Evolutionary conservation across 1,139 yeast species (phyloP), one percentile per base, ranked within the genome.

Genomic region (Scheffersomyces illinoinensis): DNA sequence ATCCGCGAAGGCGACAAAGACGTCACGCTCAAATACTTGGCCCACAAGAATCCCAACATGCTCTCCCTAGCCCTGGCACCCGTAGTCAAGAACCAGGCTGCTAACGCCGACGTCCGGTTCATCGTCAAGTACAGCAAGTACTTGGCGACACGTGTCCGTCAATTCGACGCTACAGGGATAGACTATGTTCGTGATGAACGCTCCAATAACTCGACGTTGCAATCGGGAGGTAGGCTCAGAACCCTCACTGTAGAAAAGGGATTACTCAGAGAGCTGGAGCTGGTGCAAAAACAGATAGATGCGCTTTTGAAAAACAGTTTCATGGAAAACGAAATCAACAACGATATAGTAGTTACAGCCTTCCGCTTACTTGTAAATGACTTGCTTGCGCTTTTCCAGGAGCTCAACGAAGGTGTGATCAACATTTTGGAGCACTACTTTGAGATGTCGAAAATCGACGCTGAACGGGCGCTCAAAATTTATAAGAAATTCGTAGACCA

Each of bases 351-450:
- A 18, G 79, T 93, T 64, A 90, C 95, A 46, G 90, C 96, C 43
- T 95, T 95, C 76, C 81, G 97, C 59, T 81, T 95, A 72, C 82
- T 95, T 57, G 97, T 93, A 12, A 90, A 90, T 68, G 99, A 95
- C 73, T 79, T 95, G 64, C 79, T 95, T 64, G 85, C 92, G 0
- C 77, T 95, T 53, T 96, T 92, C 75, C 98, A 95, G 74, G 89
- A 90, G 58, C 78, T 95, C 65, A 95, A 95, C 74, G 98, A 95
- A 76, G 98, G 98, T 39, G 97, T 95, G 49, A 93, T 95, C 65
- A 93, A 93, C 68, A 78, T 95, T 54, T 83, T 95, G 64, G 98
- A 95, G 71, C 97, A 95, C 71, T 95, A 91, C 74, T 95, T 95
- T 76, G 99, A 95, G 75, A 90, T 95, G 87, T 87, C 93, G 49